Evolutionary conservation across 306 rosid species (phyloP).

Genomic region (Acacia acuminata): DNA sequence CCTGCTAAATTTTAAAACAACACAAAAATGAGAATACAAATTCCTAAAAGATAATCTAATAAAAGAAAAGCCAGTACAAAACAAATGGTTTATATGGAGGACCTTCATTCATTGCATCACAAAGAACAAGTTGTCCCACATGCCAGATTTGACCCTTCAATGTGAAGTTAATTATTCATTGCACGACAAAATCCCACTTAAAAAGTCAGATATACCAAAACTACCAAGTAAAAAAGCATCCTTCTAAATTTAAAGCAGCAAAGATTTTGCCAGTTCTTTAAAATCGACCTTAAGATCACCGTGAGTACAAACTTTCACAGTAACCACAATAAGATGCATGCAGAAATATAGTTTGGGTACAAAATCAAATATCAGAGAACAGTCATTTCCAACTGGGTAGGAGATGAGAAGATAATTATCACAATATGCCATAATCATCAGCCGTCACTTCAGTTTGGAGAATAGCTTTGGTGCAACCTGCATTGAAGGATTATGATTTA

Average conservation of each 20-base stretch:
- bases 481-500: constrained; percentile 32
- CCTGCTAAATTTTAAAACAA: background rate
- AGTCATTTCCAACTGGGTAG: constrained; percentile 16
- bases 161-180: background rate
- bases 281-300: constrained; percentile 33
- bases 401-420: constrained; percentile 22
- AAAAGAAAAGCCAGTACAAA: background rate
- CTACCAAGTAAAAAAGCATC: background rate
- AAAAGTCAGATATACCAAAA: background rate
- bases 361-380: constrained; percentile 31
- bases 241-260: constrained; percentile 25
- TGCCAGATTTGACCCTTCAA: background rate
- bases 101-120: background rate
- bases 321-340: constrained; percentile 33
- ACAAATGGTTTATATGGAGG: background rate
- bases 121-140: background rate
- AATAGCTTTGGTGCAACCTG: constrained; percentile 89
- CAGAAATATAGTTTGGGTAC: constrained; percentile 33
- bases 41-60: background rate
- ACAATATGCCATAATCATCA: constrained; percentile 28
- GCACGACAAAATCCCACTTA: background rate
- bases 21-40: background rate
- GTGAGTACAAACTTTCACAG: constrained; percentile 41
- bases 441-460: constrained; percentile 61
- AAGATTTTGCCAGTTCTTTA: constrained; percentile 17